These are phyloP conservation scores for Cyberlindnera subsufficiens DNA, from an alignment of 805 yeast genomes.

Conservation along the genomic window DNA sequence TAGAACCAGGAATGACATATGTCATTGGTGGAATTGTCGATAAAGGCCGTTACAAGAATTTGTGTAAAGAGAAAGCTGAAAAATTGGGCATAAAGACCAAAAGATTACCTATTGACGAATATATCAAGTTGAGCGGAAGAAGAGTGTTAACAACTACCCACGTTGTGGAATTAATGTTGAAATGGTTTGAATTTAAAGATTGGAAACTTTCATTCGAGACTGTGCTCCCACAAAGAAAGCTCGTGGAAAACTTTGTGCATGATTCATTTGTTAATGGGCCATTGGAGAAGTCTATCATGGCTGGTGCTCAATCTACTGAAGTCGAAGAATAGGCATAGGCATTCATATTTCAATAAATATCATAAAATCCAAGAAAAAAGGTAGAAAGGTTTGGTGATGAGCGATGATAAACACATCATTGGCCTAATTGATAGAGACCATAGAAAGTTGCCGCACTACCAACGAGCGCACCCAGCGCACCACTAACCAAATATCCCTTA, in stretches of 20 bases:
- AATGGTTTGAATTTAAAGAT: slow-evolving; percentile 71
- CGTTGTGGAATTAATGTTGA: slow-evolving; percentile 81
- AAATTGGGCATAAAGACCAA: slow-evolving; percentile 65
- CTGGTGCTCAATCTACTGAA: background rate
- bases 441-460: slow-evolving; percentile 3
- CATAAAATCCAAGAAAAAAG: background rate
- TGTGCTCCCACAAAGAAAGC: slow-evolving; percentile 80
- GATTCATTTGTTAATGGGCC: slow-evolving; percentile 2
- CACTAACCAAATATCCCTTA: background rate
- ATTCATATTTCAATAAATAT: background rate
- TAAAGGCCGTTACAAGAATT: slow-evolving; percentile 78
- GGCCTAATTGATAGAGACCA: slow-evolving; percentile 1
- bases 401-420: background rate
- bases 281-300: slow-evolving; percentile 1
- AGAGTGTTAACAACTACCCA: slow-evolving; percentile 90
- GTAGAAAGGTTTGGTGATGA: background rate
- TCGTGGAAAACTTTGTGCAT: slow-evolving; percentile 4
- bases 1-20: slow-evolving; percentile 70
- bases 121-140: slow-evolving; percentile 76
- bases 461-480: slow-evolving; percentile 3
- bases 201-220: slow-evolving; percentile 86
- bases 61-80: slow-evolving; percentile 80
- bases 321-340: background rate
- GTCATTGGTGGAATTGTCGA: slow-evolving; percentile 96
- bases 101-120: slow-evolving; percentile 82